phyloP scores from a whole-genome alignment of 345 rosid species.

The Excoecaria agallocha region DNA sequence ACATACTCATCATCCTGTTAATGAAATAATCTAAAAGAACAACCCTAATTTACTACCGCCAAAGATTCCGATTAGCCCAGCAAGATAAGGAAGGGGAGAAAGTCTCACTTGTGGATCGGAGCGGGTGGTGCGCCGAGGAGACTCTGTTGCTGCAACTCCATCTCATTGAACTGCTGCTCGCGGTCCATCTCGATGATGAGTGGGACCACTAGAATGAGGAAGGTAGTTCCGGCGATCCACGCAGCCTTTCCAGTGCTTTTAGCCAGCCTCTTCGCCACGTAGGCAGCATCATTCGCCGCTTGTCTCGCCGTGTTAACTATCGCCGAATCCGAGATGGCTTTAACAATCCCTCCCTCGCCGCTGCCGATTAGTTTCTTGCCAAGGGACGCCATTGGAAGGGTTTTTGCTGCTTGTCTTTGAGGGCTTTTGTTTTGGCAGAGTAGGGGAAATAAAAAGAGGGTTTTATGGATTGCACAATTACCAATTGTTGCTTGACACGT shows the following conservation, averaged over 20 bases:
- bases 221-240: conserved; percentile 79
- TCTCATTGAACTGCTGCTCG: conserved; percentile 58
- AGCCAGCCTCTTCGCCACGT: conserved; percentile 69
- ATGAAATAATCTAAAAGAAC: no score
- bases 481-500: neutral
- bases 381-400: conserved; percentile 21
- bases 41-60: neutral
- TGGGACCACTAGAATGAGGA: conserved; percentile 64
- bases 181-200: conserved; percentile 63
- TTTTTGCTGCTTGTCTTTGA: neutral
- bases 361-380: conserved; percentile 18
- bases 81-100: neutral
- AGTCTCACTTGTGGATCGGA: conserved; percentile 20
- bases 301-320: conserved; percentile 36
- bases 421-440: neutral
- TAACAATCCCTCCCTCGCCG: conserved; percentile 18
- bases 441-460: neutral
- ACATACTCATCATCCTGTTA: no score
- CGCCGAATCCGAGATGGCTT: conserved; percentile 24
- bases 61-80: conserved; percentile 3
- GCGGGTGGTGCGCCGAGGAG: conserved; percentile 56
- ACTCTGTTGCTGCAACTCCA: conserved; percentile 65
- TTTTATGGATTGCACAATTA: neutral
- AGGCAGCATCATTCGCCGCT: conserved; percentile 48
- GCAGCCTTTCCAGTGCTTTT: conserved; percentile 84